Evolutionary conservation across 768 basidiomycete genomes (phyloP).

Genomic region (Boletales sp.): DNA sequence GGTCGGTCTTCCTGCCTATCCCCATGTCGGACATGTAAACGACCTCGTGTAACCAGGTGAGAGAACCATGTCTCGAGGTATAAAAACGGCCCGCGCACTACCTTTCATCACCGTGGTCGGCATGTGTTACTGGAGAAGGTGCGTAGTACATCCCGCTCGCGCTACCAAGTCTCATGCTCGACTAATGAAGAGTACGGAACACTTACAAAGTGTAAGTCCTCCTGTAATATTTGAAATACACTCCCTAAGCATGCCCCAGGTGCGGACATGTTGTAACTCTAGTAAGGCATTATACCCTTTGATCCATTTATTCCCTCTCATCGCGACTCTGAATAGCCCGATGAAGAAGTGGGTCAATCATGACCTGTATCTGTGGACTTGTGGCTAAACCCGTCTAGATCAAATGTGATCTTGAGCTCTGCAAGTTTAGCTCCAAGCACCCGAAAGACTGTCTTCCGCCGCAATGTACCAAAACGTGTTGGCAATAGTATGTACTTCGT

Average conservation of each 20-base stretch:
- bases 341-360: slow-evolving; percentile 46
- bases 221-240: not conserved
- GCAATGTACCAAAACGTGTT: slow-evolving; percentile 53
- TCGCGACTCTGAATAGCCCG: slow-evolving; percentile 38
- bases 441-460: slow-evolving; percentile 48
- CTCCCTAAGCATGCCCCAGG: slow-evolving; percentile 27
- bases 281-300: slow-evolving; percentile 30
- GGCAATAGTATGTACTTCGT: slow-evolving; percentile 59
- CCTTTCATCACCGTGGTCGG: slow-evolving; percentile 7
- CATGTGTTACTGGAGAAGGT: slow-evolving; percentile 66
- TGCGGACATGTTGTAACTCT: slow-evolving; percentile 53
- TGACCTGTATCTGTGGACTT: not conserved
- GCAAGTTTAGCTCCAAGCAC: slow-evolving; percentile 63
- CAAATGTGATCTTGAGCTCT: slow-evolving; percentile 54
- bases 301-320: slow-evolving; percentile 6
- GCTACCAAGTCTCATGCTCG: slow-evolving; percentile 15
- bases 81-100: slow-evolving; percentile 22
- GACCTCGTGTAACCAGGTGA: slow-evolving; percentile 28
- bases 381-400: slow-evolving; percentile 41
- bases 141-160: slow-evolving; percentile 20
- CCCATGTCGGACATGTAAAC: slow-evolving; percentile 22
- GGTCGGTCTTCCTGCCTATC: slow-evolving; percentile 16
- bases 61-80: slow-evolving; percentile 24
- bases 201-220: slow-evolving; percentile 46
- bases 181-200: slow-evolving; percentile 47